Base-by-base conservation (phyloP, 2,329 filamentous ascomycete genomes). In the Dactylellina leptospora region DNA sequence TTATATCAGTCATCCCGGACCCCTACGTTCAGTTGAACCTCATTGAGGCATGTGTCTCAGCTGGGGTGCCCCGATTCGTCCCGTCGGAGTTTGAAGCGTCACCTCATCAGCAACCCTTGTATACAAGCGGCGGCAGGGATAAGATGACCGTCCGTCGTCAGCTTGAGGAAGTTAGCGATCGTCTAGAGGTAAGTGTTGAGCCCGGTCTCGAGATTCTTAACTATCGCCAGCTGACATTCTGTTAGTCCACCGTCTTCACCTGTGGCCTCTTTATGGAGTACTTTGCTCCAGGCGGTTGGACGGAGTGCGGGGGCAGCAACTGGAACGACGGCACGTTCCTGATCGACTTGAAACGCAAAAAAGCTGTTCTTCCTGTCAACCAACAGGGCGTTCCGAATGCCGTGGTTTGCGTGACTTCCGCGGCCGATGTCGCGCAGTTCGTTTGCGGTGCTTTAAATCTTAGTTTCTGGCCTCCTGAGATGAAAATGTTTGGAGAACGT, bases 251-350 rank as follows among this genome's bases (percentile, higher is more conserved):
- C 4, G 64, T 72, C 22, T 76, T 76, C 27, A 72, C 62, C n/a
- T 76, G 75, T 18, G 75, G 75, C 33, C 30, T 76, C 20, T 76
- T 76, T 40, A 75, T 75, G 56, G 75, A 76, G 50, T 74, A 74
- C 66, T 76, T 76, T 53, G 62, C 53, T 36, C 75, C 75, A 38
- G 75, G 75, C 4, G 75, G 75, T 2, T 59, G 75, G 59, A 27
- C 51, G 4, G 64, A 30, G 1, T 75, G 71, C 18, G 69, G 69
- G 3, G 62, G 71, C 16, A 66, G 70, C 44, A 58, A 55, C 55
- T 68, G 62, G 66, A 56, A 74, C 16, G 73, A 75, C n/a, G 74
- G 70, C 1, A 42, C 61, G 18, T 73, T 75, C 28, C 45, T 76
- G 40, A 45, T 75, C 22, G 75, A 76, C 42, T 59, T 76, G 8